Evolutionary conservation across 306 rosid genomes (phyloP).

Genomic region (Psophocarpus tetragonolobus): DNA sequence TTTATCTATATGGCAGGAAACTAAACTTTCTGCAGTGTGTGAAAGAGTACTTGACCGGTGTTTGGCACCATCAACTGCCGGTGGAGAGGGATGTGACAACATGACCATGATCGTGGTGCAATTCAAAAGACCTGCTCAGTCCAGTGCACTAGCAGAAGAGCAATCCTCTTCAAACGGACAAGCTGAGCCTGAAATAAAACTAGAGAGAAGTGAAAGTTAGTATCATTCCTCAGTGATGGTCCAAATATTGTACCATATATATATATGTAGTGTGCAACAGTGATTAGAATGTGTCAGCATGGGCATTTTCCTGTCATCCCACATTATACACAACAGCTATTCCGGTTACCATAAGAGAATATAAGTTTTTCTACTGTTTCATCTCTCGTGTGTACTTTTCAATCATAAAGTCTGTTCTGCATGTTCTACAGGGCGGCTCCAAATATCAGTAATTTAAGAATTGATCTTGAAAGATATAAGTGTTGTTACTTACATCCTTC

Average conservation of each 20-base stretch:
- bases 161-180: constrained; percentile 46
- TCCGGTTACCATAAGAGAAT: constrained; percentile 20
- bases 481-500: no score
- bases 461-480: no score
- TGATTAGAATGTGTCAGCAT: constrained; percentile 23
- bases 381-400: neutral
- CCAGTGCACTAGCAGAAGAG: constrained; percentile 42
- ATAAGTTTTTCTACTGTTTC: neutral
- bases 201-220: constrained; percentile 36
- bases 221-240: constrained; percentile 28
- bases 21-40: constrained; percentile 70
- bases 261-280: constrained; percentile 24
- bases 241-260: constrained; percentile 26
- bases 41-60: constrained; percentile 86
- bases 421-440: neutral
- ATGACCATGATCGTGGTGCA: constrained; percentile 98
- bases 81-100: constrained; percentile 95
- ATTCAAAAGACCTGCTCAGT: constrained; percentile 63
- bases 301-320: constrained; percentile 22
- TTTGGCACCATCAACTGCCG: constrained; percentile 84
- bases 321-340: neutral
- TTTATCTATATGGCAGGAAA: constrained; percentile 59
- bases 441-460: neutral
- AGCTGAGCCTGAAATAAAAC: constrained; percentile 44
- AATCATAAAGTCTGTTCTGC: constrained; percentile 12